Evolutionary conservation across 2,329 filamentous ascomycete species (phyloP), one percentile per base, ranked within the genome.

Genomic region (Cadophora sp.): DNA sequence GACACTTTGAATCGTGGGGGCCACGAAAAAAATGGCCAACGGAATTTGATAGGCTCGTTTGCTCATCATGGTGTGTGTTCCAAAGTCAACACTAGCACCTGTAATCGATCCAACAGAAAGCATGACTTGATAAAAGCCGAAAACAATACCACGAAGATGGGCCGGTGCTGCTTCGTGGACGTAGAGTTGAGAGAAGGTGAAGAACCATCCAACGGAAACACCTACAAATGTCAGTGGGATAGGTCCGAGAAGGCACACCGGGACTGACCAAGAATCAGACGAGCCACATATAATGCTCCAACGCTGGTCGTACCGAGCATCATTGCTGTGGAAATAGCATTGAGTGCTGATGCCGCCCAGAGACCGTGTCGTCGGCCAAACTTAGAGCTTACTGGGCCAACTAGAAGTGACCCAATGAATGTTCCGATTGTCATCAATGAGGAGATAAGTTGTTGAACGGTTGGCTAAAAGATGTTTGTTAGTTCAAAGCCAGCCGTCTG

Each of bases 361-460:
- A 86, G 77, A 0, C 80, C 83, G 0, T 76, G 74, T 46, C 78
- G 79, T 64, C 84, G 82, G 31, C 84, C 83, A 53, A 84, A 83
- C 70, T 79, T 83, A 66, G 80, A 76, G 6, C 82, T 81, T 69
- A 86, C 85, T 1, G 79, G 72, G 7, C 83, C 83, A 1, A 83
- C 82, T 9, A 81, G 75, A 5, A 85, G 79, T 0, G 83, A 83
- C 3, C 83, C 84, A 14, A 85, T 66, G 70, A 85, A 85, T 2
- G 82, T 81, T 1, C 84, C 84, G 4, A 86, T 77, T 3, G 82
- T 85, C 22, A 86, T 76, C 4, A 86, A 78, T 1, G 83, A 85
- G 26, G 81, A 81, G 70, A 86, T 85, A 1, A 86, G 79, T 71
- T 83, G 81, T 71, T 86, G 83, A 22, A 85, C 83, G 0, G 82